Evolutionary conservation across 805 yeast genomes (phyloP).

Genomic region (Blastobotrys peoriensis): DNA sequence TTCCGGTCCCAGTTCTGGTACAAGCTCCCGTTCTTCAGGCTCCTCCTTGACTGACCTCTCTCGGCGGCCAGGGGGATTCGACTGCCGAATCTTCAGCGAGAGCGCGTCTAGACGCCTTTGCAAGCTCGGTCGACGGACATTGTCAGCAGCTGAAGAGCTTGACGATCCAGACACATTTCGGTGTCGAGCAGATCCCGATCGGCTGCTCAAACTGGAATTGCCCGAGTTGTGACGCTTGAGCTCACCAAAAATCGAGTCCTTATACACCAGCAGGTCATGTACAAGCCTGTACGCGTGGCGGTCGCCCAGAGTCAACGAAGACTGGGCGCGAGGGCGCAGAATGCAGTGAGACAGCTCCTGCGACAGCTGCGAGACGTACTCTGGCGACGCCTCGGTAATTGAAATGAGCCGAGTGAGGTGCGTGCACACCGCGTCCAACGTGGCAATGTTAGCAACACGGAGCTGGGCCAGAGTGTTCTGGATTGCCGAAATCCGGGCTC

Average conservation of each 20-base stretch:
- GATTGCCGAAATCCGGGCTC: conserved; percentile 51
- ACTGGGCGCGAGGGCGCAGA: conserved; percentile 45
- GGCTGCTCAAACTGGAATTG: neutral
- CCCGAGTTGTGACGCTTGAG: conserved; percentile 37
- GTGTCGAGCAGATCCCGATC: neutral
- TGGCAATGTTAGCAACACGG: conserved; percentile 67
- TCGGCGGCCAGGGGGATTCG: neutral
- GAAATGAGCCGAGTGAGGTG: conserved; percentile 63
- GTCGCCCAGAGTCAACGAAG: conserved; percentile 47
- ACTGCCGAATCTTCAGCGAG: conserved; percentile 16
- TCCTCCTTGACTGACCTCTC: conserved; percentile 1
- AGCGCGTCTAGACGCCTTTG: conserved; percentile 20
- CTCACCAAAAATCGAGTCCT: conserved; percentile 59
- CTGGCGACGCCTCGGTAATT: conserved; percentile 36
- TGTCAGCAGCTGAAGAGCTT: neutral
- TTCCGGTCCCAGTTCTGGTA: too few species aligned
- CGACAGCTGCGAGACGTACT: conserved; percentile 38
- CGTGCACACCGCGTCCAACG: conserved; percentile 71
- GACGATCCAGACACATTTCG: neutral
- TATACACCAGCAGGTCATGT: conserved; percentile 54
- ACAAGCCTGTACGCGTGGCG: conserved; percentile 53
- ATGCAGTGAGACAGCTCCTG: conserved; percentile 63
- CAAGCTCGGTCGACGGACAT: conserved; percentile 13
- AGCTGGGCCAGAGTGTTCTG: conserved; percentile 61
- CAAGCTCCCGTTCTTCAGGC: too few species aligned